These are phyloP conservation scores for Paramicrosporidium saccamoebae DNA, from an alignment of 371 early-diverging fungal species.

Conservation along the genomic window DNA sequence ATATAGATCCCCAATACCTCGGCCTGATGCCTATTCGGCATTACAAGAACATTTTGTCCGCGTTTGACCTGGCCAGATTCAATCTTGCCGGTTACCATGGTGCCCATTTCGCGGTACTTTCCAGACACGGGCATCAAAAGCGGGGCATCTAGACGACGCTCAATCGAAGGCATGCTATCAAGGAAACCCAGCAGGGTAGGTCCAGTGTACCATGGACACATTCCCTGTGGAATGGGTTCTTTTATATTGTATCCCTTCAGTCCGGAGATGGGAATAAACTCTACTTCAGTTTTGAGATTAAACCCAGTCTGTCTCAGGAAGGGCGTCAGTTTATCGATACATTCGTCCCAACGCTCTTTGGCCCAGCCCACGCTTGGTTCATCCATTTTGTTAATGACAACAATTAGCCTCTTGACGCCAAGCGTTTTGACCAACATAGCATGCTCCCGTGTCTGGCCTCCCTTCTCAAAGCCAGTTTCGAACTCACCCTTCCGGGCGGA, in stretches of 20 bases:
- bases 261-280: slow-evolving; percentile 72
- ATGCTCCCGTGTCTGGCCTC: slow-evolving; percentile 98
- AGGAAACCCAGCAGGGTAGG: slow-evolving; percentile 64
- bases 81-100: slow-evolving; percentile 69
- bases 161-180: slow-evolving; percentile 34
- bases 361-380: slow-evolving; percentile 81
- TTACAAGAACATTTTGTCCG: slow-evolving; percentile 40
- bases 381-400: slow-evolving; percentile 96
- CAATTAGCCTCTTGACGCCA: slow-evolving; percentile 64
- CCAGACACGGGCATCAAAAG: slow-evolving; percentile 74
- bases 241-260: slow-evolving; percentile 84
- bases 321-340: slow-evolving; percentile 35
- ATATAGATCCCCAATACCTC: slow-evolving; percentile 47
- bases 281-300: slow-evolving; percentile 55
- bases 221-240: slow-evolving; percentile 18
- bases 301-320: slow-evolving; percentile 73
- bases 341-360: slow-evolving; percentile 69
- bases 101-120: slow-evolving; percentile 89
- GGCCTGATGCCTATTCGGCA: slow-evolving; percentile 45
- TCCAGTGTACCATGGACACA: slow-evolving; percentile 54
- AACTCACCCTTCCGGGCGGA: slow-evolving; percentile 97
- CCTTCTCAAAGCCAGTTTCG: slow-evolving; percentile 97
- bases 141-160: slow-evolving; percentile 51
- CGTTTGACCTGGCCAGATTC: slow-evolving; percentile 64
- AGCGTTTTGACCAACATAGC: slow-evolving; percentile 78